These are phyloP conservation scores for Aspergillus novoparasiticus DNA, from an alignment of 2,329 filamentous ascomycete species.

Conservation along the genomic window DNA sequence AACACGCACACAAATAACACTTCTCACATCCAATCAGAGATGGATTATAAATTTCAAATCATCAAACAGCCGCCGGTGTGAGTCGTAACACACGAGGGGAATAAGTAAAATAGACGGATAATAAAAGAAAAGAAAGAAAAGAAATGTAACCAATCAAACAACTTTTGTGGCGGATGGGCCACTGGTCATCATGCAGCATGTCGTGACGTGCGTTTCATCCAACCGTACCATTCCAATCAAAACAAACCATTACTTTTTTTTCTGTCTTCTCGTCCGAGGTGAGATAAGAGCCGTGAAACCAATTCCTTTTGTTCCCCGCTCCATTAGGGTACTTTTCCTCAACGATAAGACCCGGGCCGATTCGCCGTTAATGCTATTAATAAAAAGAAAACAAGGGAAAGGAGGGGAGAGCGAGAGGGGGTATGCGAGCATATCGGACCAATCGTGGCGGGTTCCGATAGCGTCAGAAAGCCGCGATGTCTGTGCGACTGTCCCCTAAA, in stretches of 20 bases:
- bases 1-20: neutral
- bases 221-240: slow-evolving; percentile 9
- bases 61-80: slow-evolving; percentile 20
- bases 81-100: slow-evolving; percentile 18
- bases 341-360: slow-evolving; percentile 21
- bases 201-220: slow-evolving; percentile 22
- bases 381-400: slow-evolving; percentile 13
- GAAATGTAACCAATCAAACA: slow-evolving; percentile 2
- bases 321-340: slow-evolving; percentile 19
- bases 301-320: slow-evolving; percentile 12
- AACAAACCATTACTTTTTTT: slow-evolving; percentile 7
- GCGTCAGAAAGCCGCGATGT: slow-evolving; percentile 6
- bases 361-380: slow-evolving; percentile 28
- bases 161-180: slow-evolving; percentile 14
- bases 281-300: neutral
- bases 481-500: slow-evolving; percentile 17
- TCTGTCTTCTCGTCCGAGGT: neutral
- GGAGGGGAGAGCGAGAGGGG: neutral
- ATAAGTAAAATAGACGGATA: slow-evolving; percentile 8
- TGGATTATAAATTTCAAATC: slow-evolving; percentile 20
- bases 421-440: slow-evolving; percentile 17
- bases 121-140: neutral
- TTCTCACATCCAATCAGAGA: slow-evolving; percentile 3
- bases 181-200: slow-evolving; percentile 15
- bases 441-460: slow-evolving; percentile 10